Percentiles rank a stretch among this genome's conserved stretches.
Evolutionary conservation across 2,329 filamentous ascomycete genomes (phyloP).

Genomic region (Ophiostoma piceae): DNA sequence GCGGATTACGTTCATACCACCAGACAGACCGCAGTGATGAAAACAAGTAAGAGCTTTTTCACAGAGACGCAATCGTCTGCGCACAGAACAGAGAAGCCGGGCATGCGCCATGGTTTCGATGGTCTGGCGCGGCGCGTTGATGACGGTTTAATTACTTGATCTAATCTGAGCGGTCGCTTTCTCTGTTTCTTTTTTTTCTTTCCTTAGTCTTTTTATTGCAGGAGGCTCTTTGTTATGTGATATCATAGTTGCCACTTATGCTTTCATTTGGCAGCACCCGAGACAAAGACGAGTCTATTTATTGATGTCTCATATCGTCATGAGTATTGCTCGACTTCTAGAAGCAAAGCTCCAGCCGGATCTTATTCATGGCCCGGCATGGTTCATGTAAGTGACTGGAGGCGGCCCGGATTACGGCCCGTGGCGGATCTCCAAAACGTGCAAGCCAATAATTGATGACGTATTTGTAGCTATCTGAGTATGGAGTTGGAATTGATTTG

Average conservation of each 20-base stretch:
- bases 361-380: not conserved
- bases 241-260: too few species aligned
- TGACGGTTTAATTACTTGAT: slow-evolving; percentile 54
- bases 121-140: slow-evolving; percentile 35
- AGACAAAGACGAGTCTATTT: not conserved
- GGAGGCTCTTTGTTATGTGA: too few species aligned
- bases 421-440: not conserved
- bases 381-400: not conserved
- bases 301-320: not conserved
- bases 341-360: not conserved
- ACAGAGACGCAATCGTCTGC: slow-evolving; percentile 36
- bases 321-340: not conserved
- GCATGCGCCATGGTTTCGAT: slow-evolving; percentile 47
- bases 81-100: slow-evolving; percentile 44
- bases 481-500: not conserved
- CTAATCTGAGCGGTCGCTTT: slow-evolving; percentile 52
- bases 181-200: slow-evolving; percentile 24
- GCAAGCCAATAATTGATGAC: not conserved
- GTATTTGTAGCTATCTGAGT: not conserved
- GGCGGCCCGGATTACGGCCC: not conserved
- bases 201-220: not conserved
- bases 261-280: too few species aligned
- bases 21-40: slow-evolving; percentile 27
- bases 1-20: not conserved
- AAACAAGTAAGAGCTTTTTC: slow-evolving; percentile 39